phyloP scores from a whole-genome alignment of 1,284 basidiomycete species.

The Anthracocystis walkeri region DNA sequence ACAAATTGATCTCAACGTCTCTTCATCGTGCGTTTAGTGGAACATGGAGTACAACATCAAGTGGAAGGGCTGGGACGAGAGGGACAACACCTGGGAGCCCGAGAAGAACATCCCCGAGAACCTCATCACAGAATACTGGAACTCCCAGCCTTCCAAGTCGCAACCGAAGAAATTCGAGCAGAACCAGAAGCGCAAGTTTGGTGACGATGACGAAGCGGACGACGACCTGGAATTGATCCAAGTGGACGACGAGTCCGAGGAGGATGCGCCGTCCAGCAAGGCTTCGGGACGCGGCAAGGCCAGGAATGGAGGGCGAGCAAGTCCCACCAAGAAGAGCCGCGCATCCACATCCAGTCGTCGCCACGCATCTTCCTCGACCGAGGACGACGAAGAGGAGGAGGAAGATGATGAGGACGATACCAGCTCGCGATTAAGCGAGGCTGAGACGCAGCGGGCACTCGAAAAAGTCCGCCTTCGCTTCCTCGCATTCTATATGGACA shows the following conservation, averaged over 20 bases:
- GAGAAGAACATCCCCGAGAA: slow-evolving; percentile 27
- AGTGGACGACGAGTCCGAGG: slow-evolving; percentile 7
- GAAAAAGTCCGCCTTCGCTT: slow-evolving; percentile 24
- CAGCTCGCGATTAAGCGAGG: background rate
- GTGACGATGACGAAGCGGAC: slow-evolving; percentile 9
- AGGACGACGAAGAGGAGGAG: slow-evolving; percentile 10
- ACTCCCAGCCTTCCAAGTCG: slow-evolving; percentile 44
- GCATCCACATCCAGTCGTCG: slow-evolving; percentile 10
- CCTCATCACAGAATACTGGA: slow-evolving; percentile 48
- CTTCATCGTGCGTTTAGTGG: slow-evolving; percentile 14
- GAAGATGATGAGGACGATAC: slow-evolving; percentile 1
- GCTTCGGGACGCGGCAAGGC: slow-evolving; percentile 7
- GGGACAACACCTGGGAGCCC: slow-evolving; percentile 55
- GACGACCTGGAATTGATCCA: slow-evolving; percentile 35
- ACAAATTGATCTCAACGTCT: background rate
- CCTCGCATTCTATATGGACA: slow-evolving; percentile 22
- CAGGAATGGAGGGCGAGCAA: slow-evolving; percentile 7
- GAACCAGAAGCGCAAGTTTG: slow-evolving; percentile 20
- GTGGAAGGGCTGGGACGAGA: slow-evolving; percentile 52
- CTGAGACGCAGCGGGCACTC: slow-evolving; percentile 12
- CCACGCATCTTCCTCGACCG: slow-evolving; percentile 7
- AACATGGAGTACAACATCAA: slow-evolving; percentile 48
- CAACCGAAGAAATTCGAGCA: slow-evolving; percentile 43
- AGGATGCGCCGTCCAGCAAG: slow-evolving; percentile 1
- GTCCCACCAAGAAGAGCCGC: slow-evolving; percentile 18